phyloP scores from a whole-genome alignment of 805 yeast species.

The Ogataea haglerorum region DNA sequence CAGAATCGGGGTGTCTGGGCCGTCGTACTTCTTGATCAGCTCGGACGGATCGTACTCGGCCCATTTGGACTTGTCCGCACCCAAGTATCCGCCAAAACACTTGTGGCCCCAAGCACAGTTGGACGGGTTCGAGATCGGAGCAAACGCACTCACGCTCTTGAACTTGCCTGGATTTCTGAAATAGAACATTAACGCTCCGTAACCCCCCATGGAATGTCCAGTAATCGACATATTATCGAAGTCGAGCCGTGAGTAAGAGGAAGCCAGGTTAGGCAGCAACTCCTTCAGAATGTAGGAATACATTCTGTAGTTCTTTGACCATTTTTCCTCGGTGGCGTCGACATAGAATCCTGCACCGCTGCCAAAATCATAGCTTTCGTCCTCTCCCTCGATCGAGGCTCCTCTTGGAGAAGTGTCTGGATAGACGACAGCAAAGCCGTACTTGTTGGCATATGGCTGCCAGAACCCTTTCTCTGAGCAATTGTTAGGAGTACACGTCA shows the following conservation, averaged over 20 bases:
- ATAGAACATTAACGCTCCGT: constrained; percentile 74
- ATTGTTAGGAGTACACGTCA: constrained; percentile 91
- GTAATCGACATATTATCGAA: constrained; percentile 66
- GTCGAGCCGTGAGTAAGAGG: constrained; percentile 49
- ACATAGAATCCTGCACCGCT: constrained; percentile 94
- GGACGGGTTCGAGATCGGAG: constrained; percentile 84
- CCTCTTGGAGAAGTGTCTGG: constrained; percentile 98
- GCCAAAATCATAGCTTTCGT: constrained; percentile 78
- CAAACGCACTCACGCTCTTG: constrained; percentile 81
- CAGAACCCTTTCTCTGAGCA: constrained; percentile 91
- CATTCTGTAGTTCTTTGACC: constrained; percentile 76
- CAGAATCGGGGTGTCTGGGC: constrained; percentile 57
- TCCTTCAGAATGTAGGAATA: constrained; percentile 77
- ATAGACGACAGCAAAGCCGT: constrained; percentile 83
- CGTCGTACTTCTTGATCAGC: constrained; percentile 55
- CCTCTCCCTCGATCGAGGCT: constrained; percentile 67
- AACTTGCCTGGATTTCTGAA: constrained; percentile 69
- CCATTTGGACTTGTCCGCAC: constrained; percentile 62
- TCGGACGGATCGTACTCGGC: constrained; percentile 78
- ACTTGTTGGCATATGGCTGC: constrained; percentile 73
- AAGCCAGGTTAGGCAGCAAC: constrained; percentile 51
- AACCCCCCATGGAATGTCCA: constrained; percentile 99
- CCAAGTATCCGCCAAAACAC: constrained; percentile 76
- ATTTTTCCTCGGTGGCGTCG: constrained; percentile 74
- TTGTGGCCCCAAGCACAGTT: constrained; percentile 85